Conservation (phyloP, 805 yeast genomes). For the Yamadazyma paraphyllophila region DNA sequence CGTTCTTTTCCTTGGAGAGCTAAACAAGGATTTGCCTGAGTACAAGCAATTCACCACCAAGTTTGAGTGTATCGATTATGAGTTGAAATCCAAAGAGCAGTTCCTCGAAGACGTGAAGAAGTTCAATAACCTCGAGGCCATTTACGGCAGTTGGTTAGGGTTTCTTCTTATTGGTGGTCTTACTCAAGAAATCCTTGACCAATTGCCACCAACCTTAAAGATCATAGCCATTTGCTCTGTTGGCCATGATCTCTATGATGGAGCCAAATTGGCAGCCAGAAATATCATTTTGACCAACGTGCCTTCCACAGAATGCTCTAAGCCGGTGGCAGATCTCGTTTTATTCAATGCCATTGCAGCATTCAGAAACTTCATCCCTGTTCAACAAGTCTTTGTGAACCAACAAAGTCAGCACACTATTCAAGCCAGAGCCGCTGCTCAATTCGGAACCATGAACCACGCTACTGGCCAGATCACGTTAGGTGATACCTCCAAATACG, state of each 20-base stretch:
- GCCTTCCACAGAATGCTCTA: slow-evolving; percentile 53
- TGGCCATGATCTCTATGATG: slow-evolving; percentile 54
- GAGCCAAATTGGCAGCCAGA: slow-evolving; percentile 33
- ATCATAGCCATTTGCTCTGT: slow-evolving; percentile 55
- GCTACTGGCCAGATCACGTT: slow-evolving; percentile 23
- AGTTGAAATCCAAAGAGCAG: slow-evolving; percentile 40
- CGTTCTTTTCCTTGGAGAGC: slow-evolving; percentile 51
- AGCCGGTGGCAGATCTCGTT: slow-evolving; percentile 73
- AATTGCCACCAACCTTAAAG: slow-evolving; percentile 45
- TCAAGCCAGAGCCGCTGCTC: slow-evolving; percentile 39
- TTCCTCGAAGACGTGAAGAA: slow-evolving; percentile 41
- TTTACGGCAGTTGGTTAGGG: slow-evolving; percentile 62
- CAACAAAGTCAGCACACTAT: slow-evolving; percentile 45
- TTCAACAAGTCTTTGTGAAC: slow-evolving; percentile 39
- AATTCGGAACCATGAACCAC: slow-evolving; percentile 34
- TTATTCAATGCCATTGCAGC: slow-evolving; percentile 55
- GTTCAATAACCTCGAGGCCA: slow-evolving; percentile 46
- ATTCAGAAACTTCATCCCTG: slow-evolving; percentile 42
- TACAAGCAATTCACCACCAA: slow-evolving; percentile 39
- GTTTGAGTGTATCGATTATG: slow-evolving; percentile 40
- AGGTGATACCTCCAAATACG: slow-evolving; percentile 20
- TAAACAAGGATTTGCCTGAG: slow-evolving; percentile 46
- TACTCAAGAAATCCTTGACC: slow-evolving; percentile 38
- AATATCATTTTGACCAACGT: slow-evolving; percentile 61
- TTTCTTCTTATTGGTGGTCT: slow-evolving; percentile 53